Conservation (phyloP, 148 eudicot species). For the Polygonum aviculare region DNA sequence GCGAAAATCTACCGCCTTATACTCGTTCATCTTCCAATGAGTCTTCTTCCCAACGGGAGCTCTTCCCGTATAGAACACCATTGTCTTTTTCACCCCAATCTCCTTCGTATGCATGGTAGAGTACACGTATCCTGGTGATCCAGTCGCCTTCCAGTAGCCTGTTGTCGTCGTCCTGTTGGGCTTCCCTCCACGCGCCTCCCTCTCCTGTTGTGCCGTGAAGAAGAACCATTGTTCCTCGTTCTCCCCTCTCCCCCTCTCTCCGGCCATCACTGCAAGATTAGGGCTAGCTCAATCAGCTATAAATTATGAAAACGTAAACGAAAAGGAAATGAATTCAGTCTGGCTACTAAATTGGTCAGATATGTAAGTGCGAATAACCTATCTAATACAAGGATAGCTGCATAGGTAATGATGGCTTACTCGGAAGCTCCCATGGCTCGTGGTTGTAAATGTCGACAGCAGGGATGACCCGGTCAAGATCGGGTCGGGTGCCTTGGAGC, state of each 20-base stretch:
- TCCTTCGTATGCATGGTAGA: conserved; percentile 21
- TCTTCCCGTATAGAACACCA: conserved; percentile 52
- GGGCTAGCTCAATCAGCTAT: neutral
- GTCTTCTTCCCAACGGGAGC: conserved; percentile 44
- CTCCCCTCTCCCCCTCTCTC: conserved; percentile 35
- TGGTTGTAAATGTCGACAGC: conserved; percentile 19
- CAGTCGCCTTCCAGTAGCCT: conserved; percentile 64
- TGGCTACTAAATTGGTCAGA: neutral
- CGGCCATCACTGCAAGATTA: conserved; percentile 23
- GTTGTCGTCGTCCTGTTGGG: conserved; percentile 35
- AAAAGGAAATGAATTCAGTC: neutral
- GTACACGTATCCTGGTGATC: conserved; percentile 41
- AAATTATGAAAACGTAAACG: neutral
- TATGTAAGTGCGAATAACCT: no score
- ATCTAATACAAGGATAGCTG: no score
- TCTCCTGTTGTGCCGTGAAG: conserved; percentile 39
- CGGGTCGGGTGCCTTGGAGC: conserved; percentile 12
- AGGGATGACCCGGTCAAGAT: conserved; percentile 23
- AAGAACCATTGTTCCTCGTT: conserved; percentile 54
- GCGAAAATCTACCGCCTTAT: conserved; percentile 23
- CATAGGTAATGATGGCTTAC: neutral
- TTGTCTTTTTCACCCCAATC: conserved; percentile 48
- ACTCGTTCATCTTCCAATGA: conserved; percentile 55
- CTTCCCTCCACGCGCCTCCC: conserved; percentile 46
- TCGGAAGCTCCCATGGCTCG: conserved; percentile 28